These are phyloP conservation scores for Castanospermum australe DNA, from an alignment of 306 rosid genomes.

Conservation along the genomic window DNA sequence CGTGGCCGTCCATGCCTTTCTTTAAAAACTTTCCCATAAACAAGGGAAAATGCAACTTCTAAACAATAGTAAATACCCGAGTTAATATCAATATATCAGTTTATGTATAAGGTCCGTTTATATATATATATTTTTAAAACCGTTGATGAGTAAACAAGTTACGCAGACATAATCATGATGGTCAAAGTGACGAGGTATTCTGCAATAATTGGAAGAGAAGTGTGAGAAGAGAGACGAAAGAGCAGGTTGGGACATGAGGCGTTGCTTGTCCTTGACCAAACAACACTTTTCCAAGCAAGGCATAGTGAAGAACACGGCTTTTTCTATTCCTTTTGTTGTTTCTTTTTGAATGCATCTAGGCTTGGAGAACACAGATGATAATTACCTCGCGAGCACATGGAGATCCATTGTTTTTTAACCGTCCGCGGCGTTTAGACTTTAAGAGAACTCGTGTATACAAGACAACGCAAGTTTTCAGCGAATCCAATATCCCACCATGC, in stretches of 20 bases:
- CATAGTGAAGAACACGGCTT: conserved; percentile 28
- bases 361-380: conserved; percentile 22
- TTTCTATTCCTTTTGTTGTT: conserved; percentile 1
- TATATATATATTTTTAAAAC: background rate
- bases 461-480: conserved; percentile 2
- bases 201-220: conserved; percentile 26
- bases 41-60: background rate
- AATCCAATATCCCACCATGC: conserved; percentile 29
- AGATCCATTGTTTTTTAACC: conserved; percentile 25
- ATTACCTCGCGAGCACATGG: conserved; percentile 34
- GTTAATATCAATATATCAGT: too few relatives aligned
- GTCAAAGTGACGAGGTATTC: conserved; percentile 27
- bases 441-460: background rate
- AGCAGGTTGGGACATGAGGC: conserved; percentile 29
- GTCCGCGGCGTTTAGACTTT: conserved; percentile 35
- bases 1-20: background rate
- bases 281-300: conserved; percentile 14
- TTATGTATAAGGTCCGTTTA: background rate
- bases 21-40: too few relatives aligned
- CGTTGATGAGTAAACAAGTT: background rate
- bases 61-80: background rate
- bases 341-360: conserved; percentile 5
- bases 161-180: conserved; percentile 10
- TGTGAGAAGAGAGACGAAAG: background rate
- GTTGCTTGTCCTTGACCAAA: conserved; percentile 29